These are phyloP conservation scores for Eleusine coracana DNA, from an alignment of 176 grass and related monocot genomes.

Conservation along the genomic window DNA sequence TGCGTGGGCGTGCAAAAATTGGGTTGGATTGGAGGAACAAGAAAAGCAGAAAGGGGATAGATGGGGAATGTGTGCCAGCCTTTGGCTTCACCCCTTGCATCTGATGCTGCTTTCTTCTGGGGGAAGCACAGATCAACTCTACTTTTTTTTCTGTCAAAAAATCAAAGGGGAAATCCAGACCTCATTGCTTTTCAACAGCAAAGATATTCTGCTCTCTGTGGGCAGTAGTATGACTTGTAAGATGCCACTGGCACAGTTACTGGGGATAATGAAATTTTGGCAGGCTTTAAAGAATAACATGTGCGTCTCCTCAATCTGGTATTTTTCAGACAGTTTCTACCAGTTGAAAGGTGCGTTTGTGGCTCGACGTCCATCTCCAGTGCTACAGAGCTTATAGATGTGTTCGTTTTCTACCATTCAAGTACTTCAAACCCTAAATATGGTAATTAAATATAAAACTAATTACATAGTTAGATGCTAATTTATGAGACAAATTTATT, in stretches of 20 bases:
- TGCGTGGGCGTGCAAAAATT: constrained; percentile 46
- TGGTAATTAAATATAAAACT: too few species aligned
- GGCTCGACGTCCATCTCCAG: background rate
- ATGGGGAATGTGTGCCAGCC: constrained; percentile 50
- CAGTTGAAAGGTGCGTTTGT: background rate
- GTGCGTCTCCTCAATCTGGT: background rate
- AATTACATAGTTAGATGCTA: too few species aligned
- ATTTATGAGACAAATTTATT: too few species aligned
- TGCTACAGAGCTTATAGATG: too few species aligned
- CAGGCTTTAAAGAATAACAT: background rate
- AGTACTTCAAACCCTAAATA: too few species aligned
- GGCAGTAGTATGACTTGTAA: background rate
- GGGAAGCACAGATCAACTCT: constrained; percentile 34
- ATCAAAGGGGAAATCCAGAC: background rate
- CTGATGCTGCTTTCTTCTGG: constrained; percentile 46
- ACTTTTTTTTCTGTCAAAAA: background rate
- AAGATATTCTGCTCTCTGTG: background rate
- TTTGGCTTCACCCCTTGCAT: constrained; percentile 58
- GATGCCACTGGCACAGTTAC: constrained; percentile 2
- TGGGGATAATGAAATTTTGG: background rate
- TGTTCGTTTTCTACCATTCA: too few species aligned
- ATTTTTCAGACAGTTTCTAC: background rate
- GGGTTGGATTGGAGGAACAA: background rate
- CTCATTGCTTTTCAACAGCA: background rate
- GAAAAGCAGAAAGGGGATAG: background rate